Conservation (phyloP, 2,329 filamentous ascomycete genomes). For the Pseudogymnoascus sp. region DNA sequence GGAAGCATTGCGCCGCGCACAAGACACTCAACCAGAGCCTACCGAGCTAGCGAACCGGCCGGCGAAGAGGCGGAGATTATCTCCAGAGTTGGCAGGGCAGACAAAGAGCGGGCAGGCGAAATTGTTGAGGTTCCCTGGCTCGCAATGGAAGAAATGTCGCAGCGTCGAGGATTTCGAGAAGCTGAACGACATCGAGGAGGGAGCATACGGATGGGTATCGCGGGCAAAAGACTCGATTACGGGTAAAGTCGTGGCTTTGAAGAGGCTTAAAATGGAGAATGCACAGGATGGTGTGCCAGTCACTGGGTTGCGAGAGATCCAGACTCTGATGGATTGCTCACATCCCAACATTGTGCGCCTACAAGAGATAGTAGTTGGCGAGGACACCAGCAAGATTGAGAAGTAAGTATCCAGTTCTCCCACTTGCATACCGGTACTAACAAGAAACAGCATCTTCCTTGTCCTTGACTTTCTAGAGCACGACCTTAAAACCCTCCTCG, state of each 20-base stretch:
- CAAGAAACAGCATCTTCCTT: constrained; percentile 62
- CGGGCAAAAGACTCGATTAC: constrained; percentile 67
- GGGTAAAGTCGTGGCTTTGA: constrained; percentile 78
- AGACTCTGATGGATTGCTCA: constrained; percentile 71
- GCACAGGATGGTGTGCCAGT: constrained; percentile 70
- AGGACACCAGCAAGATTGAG: constrained; percentile 44
- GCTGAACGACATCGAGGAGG: constrained; percentile 95
- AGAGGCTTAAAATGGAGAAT: constrained; percentile 83
- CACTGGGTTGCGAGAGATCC: constrained; percentile 87
- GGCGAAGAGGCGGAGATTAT: constrained; percentile 52
- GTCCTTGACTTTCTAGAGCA: constrained; percentile 98
- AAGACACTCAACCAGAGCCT: constrained; percentile 21
- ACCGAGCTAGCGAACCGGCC: constrained; percentile 40
- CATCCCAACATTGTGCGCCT: constrained; percentile 78
- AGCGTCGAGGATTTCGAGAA: constrained; percentile 84
- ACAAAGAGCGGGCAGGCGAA: constrained; percentile 36
- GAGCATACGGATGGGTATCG: constrained; percentile 90
- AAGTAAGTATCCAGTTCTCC: constrained; percentile 33
- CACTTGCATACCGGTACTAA: constrained; percentile 16
- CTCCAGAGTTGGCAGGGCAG: constrained; percentile 23
- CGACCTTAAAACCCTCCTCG: constrained; percentile 85
- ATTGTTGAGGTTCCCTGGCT: constrained; percentile 63
- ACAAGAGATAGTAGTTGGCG: constrained; percentile 75
- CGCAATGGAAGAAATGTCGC: constrained; percentile 59
- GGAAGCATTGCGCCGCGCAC: constrained; percentile 22